Evolutionary conservation across 768 basidiomycete genomes (phyloP).

Genomic region (Phanerochaete carnosa): DNA sequence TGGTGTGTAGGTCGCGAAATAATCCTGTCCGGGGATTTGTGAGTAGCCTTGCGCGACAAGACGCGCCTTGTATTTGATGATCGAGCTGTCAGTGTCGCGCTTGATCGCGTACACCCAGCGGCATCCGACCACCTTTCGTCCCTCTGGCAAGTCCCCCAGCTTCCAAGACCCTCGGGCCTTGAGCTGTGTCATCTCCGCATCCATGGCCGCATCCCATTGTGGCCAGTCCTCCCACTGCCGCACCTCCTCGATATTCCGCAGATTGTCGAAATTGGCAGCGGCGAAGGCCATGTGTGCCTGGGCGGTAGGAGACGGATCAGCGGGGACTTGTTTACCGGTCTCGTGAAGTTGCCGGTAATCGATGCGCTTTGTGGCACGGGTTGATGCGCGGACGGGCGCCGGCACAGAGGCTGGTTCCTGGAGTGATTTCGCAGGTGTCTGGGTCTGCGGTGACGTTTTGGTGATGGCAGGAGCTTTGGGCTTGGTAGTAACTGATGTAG

Average conservation of each 20-base stretch:
- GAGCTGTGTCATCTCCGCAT: constrained; percentile 14
- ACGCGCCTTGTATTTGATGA: constrained; percentile 34
- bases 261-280: background rate
- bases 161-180: constrained; percentile 15
- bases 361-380: background rate
- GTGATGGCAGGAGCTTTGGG: background rate
- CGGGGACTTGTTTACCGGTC: background rate
- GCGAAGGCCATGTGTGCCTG: background rate
- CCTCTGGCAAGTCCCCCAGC: constrained; percentile 24
- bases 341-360: constrained; percentile 1
- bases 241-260: constrained; percentile 1
- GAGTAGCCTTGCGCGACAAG: constrained; percentile 34
- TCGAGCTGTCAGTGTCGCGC: constrained; percentile 31
- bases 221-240: constrained; percentile 1
- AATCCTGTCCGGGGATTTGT: constrained; percentile 33
- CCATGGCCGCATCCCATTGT: constrained; percentile 16
- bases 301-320: background rate
- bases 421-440: too few relatives aligned
- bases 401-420: too few relatives aligned
- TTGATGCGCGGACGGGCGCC: too few relatives aligned
- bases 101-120: constrained; percentile 39
- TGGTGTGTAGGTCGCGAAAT: constrained; percentile 31
- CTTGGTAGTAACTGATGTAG: background rate
- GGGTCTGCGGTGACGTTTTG: too few relatives aligned
- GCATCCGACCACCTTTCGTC: constrained; percentile 28